A percentile compares a stretch with the other conserved stretches of the same genome.
Evolutionary conservation across 306 rosid species (phyloP).

Genomic region (Medicago arabica): DNA sequence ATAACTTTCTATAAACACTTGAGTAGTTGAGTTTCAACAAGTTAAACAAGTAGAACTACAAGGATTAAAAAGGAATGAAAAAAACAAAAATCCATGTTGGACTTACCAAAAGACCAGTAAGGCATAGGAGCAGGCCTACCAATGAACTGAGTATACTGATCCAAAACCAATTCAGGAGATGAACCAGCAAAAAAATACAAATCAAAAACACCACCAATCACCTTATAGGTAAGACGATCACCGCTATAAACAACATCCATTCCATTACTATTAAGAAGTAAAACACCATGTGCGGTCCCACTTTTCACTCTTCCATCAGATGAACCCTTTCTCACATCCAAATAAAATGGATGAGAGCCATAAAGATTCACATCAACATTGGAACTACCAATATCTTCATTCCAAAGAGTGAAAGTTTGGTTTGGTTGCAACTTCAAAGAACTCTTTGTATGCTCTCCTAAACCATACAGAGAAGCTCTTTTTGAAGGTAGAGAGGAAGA

Average conservation of each 20-base stretch:
- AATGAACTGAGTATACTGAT: constrained; percentile 77
- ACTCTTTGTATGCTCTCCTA: constrained; percentile 77
- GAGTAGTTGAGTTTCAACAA: too few relatives aligned
- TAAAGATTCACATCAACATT: constrained; percentile 67
- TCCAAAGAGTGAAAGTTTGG: constrained; percentile 69
- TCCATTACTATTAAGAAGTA: constrained; percentile 77
- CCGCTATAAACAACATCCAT: constrained; percentile 75
- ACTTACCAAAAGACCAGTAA: constrained; percentile 92
- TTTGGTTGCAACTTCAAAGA: constrained; percentile 63
- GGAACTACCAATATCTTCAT: constrained; percentile 54
- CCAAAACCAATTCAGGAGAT: constrained; percentile 67
- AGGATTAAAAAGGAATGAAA: background rate
- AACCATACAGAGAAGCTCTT: constrained; percentile 65
- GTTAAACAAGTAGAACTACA: background rate
- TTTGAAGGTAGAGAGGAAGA: constrained; percentile 65
- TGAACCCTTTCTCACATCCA: constrained; percentile 63
- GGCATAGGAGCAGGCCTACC: constrained; percentile 90
- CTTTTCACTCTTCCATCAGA: constrained; percentile 53
- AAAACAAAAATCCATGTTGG: background rate
- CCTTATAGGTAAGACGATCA: constrained; percentile 68
- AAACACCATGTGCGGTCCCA: constrained; percentile 78
- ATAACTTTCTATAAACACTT: too few relatives aligned
- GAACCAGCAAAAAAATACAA: constrained; percentile 77
- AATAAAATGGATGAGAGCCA: constrained; percentile 88
- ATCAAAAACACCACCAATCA: constrained; percentile 81